These are phyloP conservation scores for Naganishia vishniacii DNA, from an alignment of 768 basidiomycete genomes.

Conservation along the genomic window DNA sequence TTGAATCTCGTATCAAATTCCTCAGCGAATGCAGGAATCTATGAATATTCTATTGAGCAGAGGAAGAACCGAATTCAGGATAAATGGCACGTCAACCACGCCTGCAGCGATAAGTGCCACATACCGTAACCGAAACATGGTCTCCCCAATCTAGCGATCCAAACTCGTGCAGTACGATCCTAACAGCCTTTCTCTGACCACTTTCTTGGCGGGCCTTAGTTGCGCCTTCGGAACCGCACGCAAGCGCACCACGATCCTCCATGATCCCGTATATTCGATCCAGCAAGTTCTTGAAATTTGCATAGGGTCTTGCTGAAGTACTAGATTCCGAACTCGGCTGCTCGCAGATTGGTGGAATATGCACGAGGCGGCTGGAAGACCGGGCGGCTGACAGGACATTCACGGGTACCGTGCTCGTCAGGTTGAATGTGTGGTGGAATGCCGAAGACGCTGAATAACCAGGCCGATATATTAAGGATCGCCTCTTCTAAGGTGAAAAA, in stretches of 20 bases:
- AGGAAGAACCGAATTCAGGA: no score
- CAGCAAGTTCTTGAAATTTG: background rate
- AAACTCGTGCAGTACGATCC: constrained; percentile 48
- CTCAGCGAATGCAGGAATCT: constrained; percentile 68
- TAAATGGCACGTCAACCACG: no score
- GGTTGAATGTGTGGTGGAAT: constrained; percentile 27
- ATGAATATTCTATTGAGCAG: constrained; percentile 57
- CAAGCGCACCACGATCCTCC: constrained; percentile 3
- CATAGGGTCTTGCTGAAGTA: background rate
- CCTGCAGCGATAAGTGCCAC: background rate
- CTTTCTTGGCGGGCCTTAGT: background rate
- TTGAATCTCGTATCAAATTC: constrained; percentile 43
- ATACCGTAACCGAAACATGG: constrained; percentile 3
- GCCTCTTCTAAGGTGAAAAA: no score
- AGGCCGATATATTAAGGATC: no score
- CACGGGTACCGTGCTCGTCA: constrained; percentile 39
- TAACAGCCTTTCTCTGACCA: constrained; percentile 30
- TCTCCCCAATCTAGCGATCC: constrained; percentile 46
- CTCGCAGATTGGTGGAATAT: constrained; percentile 26
- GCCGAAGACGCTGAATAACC: constrained; percentile 9
- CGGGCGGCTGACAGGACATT: constrained; percentile 29
- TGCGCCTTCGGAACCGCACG: background rate
- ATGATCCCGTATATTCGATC: background rate
- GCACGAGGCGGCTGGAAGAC: constrained; percentile 27
- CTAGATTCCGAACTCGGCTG: background rate